Evolutionary conservation across 768 basidiomycete genomes (phyloP).

Genomic region (Pleurotus ostreatus): DNA sequence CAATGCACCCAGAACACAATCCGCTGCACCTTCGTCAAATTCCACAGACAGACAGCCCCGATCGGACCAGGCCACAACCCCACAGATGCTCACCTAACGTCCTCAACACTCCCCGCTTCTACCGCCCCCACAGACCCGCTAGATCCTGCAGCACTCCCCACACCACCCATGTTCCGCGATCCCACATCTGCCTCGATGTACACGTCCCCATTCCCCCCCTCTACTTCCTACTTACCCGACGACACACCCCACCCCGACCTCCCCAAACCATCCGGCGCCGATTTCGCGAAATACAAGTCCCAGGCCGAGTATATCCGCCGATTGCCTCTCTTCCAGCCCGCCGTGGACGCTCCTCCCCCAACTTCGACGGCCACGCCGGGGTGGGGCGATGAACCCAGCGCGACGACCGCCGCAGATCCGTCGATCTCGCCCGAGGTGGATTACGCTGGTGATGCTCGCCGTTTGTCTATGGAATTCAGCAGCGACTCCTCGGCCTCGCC

Average conservation of each 20-base stretch:
- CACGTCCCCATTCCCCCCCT: slow-evolving; percentile 16
- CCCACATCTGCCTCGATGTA: slow-evolving; percentile 9
- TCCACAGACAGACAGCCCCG: slow-evolving; percentile 78
- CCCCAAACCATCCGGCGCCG: slow-evolving; percentile 19
- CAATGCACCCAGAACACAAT: slow-evolving; percentile 70
- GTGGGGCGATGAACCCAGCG: slow-evolving; percentile 13
- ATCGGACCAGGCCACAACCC: slow-evolving; percentile 65
- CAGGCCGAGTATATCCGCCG: slow-evolving; percentile 41
- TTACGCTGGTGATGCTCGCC: slow-evolving; percentile 16
- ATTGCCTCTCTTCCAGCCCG: not conserved
- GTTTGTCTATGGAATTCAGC: slow-evolving; percentile 32
- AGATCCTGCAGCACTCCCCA: slow-evolving; percentile 28
- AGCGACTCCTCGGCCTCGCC: slow-evolving; percentile 45
- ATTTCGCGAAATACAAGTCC: slow-evolving; percentile 44
- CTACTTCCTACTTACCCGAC: slow-evolving; percentile 16
- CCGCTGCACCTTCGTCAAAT: slow-evolving; percentile 78
- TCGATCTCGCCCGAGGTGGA: not conserved
- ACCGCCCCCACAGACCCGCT: slow-evolving; percentile 36
- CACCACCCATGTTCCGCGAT: slow-evolving; percentile 22
- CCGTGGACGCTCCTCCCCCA: not conserved
- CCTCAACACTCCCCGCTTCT: slow-evolving; percentile 24
- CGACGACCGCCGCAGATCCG: not conserved
- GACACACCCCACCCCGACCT: slow-evolving; percentile 7
- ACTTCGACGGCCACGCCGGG: slow-evolving; percentile 9
- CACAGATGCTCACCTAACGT: slow-evolving; percentile 11